Percentiles rank a stretch among this genome's conserved stretches.
Evolutionary conservation across 2,329 filamentous ascomycete genomes (phyloP).

Genomic region (Podosphaera fusca): DNA sequence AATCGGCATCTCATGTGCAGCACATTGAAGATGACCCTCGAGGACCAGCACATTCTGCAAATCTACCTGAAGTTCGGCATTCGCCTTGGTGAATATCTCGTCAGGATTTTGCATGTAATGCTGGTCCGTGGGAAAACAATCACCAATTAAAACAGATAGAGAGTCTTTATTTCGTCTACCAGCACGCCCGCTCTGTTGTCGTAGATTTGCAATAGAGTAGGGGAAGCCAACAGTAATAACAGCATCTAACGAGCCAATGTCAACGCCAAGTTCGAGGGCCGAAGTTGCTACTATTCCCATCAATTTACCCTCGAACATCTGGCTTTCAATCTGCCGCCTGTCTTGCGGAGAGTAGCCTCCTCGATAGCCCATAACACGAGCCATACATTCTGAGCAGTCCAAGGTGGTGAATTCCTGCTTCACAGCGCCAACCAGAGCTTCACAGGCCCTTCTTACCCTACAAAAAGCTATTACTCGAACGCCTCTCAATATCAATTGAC

Average conservation of each 20-base stretch:
- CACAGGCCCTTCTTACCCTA: constrained; percentile 67
- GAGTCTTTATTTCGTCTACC: constrained; percentile 86
- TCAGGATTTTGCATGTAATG: constrained; percentile 94
- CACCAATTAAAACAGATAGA: constrained; percentile 69
- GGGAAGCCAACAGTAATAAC: constrained; percentile 89
- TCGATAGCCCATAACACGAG: constrained; percentile 80
- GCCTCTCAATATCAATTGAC: constrained; percentile 66
- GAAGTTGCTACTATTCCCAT: constrained; percentile 86
- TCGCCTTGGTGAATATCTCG: constrained; percentile 79
- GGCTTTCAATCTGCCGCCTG: constrained; percentile 63
- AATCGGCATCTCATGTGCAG: constrained; percentile 85
- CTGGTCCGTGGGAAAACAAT: constrained; percentile 77
- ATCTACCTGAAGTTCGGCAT: constrained; percentile 74
- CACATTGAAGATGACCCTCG: constrained; percentile 88
- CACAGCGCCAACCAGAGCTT: constrained; percentile 58
- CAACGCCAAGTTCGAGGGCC: constrained; percentile 78
- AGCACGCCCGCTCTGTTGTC: constrained; percentile 84
- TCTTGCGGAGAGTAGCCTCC: constrained; percentile 90
- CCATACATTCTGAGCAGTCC: constrained; percentile 50
- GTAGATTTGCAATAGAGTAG: constrained; percentile 80
- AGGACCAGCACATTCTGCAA: constrained; percentile 76
- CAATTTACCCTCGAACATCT: constrained; percentile 93
- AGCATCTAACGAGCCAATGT: constrained; percentile 83
- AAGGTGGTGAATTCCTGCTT: constrained; percentile 53
- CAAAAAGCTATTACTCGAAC: constrained; percentile 89